A percentile compares a stretch with the other conserved stretches of the same genome.
phyloP scores from a whole-genome alignment of 352 stramenopile species.

The Phytophthora foliorum region DNA sequence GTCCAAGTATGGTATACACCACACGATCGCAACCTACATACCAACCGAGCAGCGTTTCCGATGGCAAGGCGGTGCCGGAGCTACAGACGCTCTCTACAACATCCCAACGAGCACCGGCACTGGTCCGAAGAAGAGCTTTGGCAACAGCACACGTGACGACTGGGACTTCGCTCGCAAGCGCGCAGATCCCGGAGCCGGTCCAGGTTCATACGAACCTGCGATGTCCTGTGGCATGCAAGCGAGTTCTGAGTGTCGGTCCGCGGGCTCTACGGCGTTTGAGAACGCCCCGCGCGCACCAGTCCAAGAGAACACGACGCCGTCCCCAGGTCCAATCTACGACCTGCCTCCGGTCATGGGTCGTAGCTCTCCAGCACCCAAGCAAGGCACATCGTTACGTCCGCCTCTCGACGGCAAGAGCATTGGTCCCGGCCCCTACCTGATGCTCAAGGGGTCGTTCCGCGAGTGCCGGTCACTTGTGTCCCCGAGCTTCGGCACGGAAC shows the following conservation, averaged over 20 bases:
- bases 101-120: conserved; percentile 69
- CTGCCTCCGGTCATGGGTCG: conserved; percentile 58
- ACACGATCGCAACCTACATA: conserved; percentile 71
- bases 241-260: conserved; percentile 60
- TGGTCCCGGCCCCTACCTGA: conserved; percentile 69
- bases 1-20: conserved; percentile 79
- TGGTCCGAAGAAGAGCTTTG: conserved; percentile 75
- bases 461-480: conserved; percentile 56
- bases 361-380: conserved; percentile 55
- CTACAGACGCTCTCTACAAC: conserved; percentile 79
- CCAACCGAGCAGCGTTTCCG: conserved; percentile 78
- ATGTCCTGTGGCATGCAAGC: conserved; percentile 70
- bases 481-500: conserved; percentile 80
- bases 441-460: conserved; percentile 65
- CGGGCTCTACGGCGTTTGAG: conserved; percentile 66
- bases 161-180: conserved; percentile 78
- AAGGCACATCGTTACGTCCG: conserved; percentile 65
- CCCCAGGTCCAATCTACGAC: conserved; percentile 83
- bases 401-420: conserved; percentile 66
- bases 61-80: conserved; percentile 66
- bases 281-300: conserved; percentile 62
- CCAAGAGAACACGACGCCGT: conserved; percentile 67
- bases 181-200: conserved; percentile 67
- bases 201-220: conserved; percentile 72
- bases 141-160: conserved; percentile 81